phyloP scores from a whole-genome alignment of 495 filamentous ascomycete genomes.

The Hypomontagnella monticulosa region DNA sequence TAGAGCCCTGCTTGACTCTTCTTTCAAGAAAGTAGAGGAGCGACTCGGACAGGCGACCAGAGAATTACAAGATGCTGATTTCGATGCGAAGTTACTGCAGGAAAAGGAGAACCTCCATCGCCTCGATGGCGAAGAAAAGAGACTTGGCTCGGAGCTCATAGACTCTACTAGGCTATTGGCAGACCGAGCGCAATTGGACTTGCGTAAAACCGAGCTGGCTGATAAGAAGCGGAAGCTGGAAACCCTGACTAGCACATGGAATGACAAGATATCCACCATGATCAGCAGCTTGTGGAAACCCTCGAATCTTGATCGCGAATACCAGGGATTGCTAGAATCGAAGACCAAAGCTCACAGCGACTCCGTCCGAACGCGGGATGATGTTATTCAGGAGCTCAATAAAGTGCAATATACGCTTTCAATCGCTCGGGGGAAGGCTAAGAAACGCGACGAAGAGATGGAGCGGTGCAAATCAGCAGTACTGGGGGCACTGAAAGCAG shows the following conservation, averaged over 20 bases:
- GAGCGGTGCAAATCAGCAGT: slow-evolving; percentile 64
- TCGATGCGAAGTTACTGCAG: slow-evolving; percentile 73
- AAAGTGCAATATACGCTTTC: slow-evolving; percentile 82
- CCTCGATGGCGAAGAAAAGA: slow-evolving; percentile 73
- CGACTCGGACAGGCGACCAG: slow-evolving; percentile 69
- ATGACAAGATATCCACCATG: slow-evolving; percentile 69
- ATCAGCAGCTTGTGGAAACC: slow-evolving; percentile 74
- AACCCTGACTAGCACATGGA: slow-evolving; percentile 79
- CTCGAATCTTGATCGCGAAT: slow-evolving; percentile 74
- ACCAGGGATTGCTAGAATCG: slow-evolving; percentile 70
- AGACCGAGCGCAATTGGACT: slow-evolving; percentile 80
- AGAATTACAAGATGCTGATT: slow-evolving; percentile 66
- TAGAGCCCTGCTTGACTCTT: slow-evolving; percentile 76
- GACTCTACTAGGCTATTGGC: slow-evolving; percentile 80
- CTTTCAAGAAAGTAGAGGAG: slow-evolving; percentile 72
- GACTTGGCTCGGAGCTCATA: slow-evolving; percentile 77
- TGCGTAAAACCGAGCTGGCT: slow-evolving; percentile 77
- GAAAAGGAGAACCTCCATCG: slow-evolving; percentile 68
- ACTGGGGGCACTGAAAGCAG: slow-evolving; percentile 51
- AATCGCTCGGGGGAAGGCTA: slow-evolving; percentile 66
- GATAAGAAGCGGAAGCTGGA: slow-evolving; percentile 75
- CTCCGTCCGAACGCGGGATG: slow-evolving; percentile 73
- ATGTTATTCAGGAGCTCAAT: slow-evolving; percentile 74
- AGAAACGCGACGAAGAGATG: slow-evolving; percentile 70
- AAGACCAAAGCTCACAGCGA: slow-evolving; percentile 63